Base-by-base conservation (phyloP, 306 rosid genomes). In the Vigna angularis region DNA sequence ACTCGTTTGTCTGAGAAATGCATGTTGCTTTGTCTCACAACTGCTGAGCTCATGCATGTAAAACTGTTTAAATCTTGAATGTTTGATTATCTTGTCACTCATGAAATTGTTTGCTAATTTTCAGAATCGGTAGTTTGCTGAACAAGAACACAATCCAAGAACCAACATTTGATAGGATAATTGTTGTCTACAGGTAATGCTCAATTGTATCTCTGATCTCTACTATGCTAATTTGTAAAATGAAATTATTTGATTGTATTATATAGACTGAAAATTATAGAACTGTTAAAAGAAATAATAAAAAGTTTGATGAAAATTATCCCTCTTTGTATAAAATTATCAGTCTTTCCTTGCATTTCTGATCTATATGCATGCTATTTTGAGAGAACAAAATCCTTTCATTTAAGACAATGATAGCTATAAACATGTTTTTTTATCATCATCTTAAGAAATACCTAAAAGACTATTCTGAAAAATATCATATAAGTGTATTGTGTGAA, bases 131-230 rank as follows among this genome's bases (percentile, higher is more conserved):
- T 73, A 93, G 74, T 76, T 76, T 91, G 79, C 75, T 91, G 85
- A 68, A 80, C 84, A 91, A 87, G 85, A 90, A 57, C 77, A 86
- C 89, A 62, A 90, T 93, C 75, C 93, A 93, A 77, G 98, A 93
- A 84, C 98, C 97, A 61, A 93, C 98, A 53, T 93, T 93, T 84
- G 92, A 93, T 72, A 86, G 97, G 83, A 91, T 93, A 38, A 93
- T 93, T 72, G 96, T 93, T 62, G 81, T 91, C 57, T 93, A 93
- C 90, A 90, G 98, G 98, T 93, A 85, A 49, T 52, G 47, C 55
- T 66, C 68, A 32, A 15, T 32, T 64, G 28, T 51, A 71, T 73
- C 20, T 40, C 48, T 47, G 16, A 48, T 44, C 28, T 56, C 28
- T 65, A 26, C 59, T 6, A 7, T 73, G 16, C 18, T 80, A 20